Base-by-base conservation (phyloP, 768 basidiomycete genomes). In the Serpula lacrymans region DNA sequence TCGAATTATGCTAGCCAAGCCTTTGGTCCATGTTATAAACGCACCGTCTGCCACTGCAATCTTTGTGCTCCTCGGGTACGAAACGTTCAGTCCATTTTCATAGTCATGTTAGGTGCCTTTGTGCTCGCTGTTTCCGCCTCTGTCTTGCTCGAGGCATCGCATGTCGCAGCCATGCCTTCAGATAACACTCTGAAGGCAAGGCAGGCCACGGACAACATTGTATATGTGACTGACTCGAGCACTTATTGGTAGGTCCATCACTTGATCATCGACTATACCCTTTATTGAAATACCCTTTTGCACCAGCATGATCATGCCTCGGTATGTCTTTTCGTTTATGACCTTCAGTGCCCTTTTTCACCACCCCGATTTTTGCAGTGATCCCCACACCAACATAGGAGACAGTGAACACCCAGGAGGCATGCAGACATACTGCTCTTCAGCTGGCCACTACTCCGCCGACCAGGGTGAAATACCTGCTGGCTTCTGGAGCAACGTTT, bases 391-490 rank as follows among this genome's bases (percentile, higher is more conserved):
- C 11, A 63, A 77, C 44, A 69, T 80, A 37, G 78, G 78, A 13
- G 75, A 75, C 45, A 74, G 70, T 46, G 77, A 80, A 47, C 67
- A 71, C 43, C 71, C 75, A 0, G 76, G 76, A 13, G 76, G 77
- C 3, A 77, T 69, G 58, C 70, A 71, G 46, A 71, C 70, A 0
- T 80, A 77, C 51, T 80, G 78, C 47, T 72, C 77, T 1, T 53
- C 71, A 2, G 53, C 57, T 0, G 75, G 67, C 0, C 58, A 59
- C 22, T 67, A 59, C 48, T 67, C 70, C 0, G 27, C 60, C 12
- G 43, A 49, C 7, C 77, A 78, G 49, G 77, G 78, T 14, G 55
- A 64, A 41, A 56, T 78, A 1, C 65, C 75, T 1, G 43, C 47
- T 10, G 55, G 68, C 34, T 78, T 78, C 48, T 80, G 77, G 77